Evolutionary conservation across 2,329 filamentous ascomycete genomes (phyloP), one percentile per base, ranked within the genome.

Genomic region (Fusarium vanettenii): DNA sequence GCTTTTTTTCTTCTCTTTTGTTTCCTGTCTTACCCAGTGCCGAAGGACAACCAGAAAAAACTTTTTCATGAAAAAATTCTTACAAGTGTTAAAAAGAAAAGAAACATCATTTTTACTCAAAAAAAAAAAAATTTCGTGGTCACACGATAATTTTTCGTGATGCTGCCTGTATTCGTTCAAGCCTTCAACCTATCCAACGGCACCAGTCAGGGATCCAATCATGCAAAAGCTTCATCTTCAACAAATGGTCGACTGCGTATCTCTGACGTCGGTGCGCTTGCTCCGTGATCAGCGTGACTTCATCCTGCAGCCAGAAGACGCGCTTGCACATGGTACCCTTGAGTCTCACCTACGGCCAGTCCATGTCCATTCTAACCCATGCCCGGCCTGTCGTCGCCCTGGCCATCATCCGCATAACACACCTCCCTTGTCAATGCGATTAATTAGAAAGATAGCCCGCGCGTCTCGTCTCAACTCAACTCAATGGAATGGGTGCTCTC

Each of bases 251-350:
- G 39, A 31, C 25, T 63, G 67, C 73, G 62, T 67, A 60, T 48
- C 52, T 72, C 75, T 76, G 74, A 73, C 63, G 71, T 74, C 60
- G 70, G 67, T 65, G 71, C 65, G 60, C 52, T 60, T 64, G 39
- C 68, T 62, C 55, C 62, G 62, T 68, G 66, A 71, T 69, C 76
- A 68, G 39, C 60, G 74, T 77, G 77, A 79, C 77, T 78, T 79
- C 74, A 77, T 73, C 66, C 62, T 77, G 74, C 77, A 78, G 67
- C 75, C 59, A 55, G 45, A 61, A 56, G 41, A 59, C 60, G 61
- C 61, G 57, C 68, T 61, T 65, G 10, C 33, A 27, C 75, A 68
- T 67, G 73, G 77, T 77, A 77, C 72, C 77, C 71, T 70, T 76
- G 74, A 68, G 66, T 70, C 56, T 64, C 64, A 31, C 41, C 39